Evolutionary conservation across 495 filamentous ascomycete species (phyloP).

Genomic region (Aspergillus carlsbadensis): DNA sequence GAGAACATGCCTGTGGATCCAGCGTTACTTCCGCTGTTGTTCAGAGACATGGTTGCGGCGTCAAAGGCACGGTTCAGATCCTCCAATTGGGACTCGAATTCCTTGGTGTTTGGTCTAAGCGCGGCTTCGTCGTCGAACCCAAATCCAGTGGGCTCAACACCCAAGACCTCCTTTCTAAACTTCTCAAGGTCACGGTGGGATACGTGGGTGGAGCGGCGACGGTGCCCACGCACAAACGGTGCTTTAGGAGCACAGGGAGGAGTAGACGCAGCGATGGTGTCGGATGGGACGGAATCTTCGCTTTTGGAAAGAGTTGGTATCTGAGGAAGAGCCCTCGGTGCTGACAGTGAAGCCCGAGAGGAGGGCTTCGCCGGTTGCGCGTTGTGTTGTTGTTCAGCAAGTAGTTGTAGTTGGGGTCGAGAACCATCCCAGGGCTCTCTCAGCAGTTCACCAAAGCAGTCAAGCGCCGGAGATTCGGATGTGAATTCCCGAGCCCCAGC

Average conservation of each 20-base stretch:
- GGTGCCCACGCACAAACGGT: conserved; percentile 45
- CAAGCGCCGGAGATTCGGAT: conserved; percentile 28
- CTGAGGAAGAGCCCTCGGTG: neutral
- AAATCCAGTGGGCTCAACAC: conserved; percentile 33
- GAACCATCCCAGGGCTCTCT: neutral
- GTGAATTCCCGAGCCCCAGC: conserved; percentile 17
- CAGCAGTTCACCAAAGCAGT: conserved; percentile 20
- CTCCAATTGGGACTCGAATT: conserved; percentile 33
- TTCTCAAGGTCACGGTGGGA: conserved; percentile 44
- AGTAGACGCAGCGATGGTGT: conserved; percentile 38
- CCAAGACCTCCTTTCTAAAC: conserved; percentile 44
- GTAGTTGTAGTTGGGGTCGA: neutral
- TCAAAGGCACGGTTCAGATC: conserved; percentile 40
- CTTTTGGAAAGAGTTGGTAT: conserved; percentile 4
- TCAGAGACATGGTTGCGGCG: conserved; percentile 37
- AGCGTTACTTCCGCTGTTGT: conserved; percentile 30
- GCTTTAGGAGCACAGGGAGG: conserved; percentile 37
- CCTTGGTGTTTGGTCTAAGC: conserved; percentile 22
- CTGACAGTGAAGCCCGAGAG: neutral
- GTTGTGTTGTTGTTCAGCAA: conserved; percentile 7
- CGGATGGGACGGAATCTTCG: conserved; percentile 23
- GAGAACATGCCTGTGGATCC: conserved; percentile 34
- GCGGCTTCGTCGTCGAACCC: conserved; percentile 33
- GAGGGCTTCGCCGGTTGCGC: neutral
- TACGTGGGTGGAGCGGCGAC: conserved; percentile 49